Evolutionary conservation across 2,329 filamentous ascomycete genomes (phyloP).

Genomic region (Colletotrichum cereale): DNA sequence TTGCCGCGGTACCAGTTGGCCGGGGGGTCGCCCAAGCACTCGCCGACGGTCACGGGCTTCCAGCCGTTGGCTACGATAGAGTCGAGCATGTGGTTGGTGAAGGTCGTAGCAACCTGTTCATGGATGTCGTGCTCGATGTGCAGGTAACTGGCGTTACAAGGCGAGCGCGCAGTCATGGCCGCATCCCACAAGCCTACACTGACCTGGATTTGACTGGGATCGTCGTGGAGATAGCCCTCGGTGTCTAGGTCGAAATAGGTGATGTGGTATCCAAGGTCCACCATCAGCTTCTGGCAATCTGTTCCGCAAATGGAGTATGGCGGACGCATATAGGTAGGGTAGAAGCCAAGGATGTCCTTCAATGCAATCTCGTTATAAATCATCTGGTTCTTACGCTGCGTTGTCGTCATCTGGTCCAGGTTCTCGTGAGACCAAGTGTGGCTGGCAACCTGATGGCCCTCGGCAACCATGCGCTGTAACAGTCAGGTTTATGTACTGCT

Average conservation of each 20-base stretch:
- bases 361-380: slow-evolving; percentile 60
- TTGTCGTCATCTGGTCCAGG: slow-evolving; percentile 50
- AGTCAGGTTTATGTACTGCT: neutral
- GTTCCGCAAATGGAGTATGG: slow-evolving; percentile 41
- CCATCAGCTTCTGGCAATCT: slow-evolving; percentile 39
- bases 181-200: slow-evolving; percentile 52
- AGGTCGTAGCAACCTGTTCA: slow-evolving; percentile 56
- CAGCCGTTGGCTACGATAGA: slow-evolving; percentile 45
- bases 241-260: slow-evolving; percentile 46
- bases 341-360: slow-evolving; percentile 56
- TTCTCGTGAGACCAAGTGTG: slow-evolving; percentile 63
- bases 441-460: slow-evolving; percentile 62
- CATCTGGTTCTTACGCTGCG: slow-evolving; percentile 55
- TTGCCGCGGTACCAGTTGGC: slow-evolving; percentile 60
- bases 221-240: slow-evolving; percentile 43
- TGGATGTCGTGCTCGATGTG: slow-evolving; percentile 60
- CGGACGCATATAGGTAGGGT: slow-evolving; percentile 60
- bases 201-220: slow-evolving; percentile 43
- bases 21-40: slow-evolving; percentile 58
- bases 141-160: slow-evolving; percentile 44
- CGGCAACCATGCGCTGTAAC: slow-evolving; percentile 54
- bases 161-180: slow-evolving; percentile 46
- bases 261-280: slow-evolving; percentile 35
- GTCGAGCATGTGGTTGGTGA: slow-evolving; percentile 50
- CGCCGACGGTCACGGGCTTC: slow-evolving; percentile 57